Evolutionary conservation across 352 stramenopile genomes (phyloP).

Genomic region (Phytophthora sp.): DNA sequence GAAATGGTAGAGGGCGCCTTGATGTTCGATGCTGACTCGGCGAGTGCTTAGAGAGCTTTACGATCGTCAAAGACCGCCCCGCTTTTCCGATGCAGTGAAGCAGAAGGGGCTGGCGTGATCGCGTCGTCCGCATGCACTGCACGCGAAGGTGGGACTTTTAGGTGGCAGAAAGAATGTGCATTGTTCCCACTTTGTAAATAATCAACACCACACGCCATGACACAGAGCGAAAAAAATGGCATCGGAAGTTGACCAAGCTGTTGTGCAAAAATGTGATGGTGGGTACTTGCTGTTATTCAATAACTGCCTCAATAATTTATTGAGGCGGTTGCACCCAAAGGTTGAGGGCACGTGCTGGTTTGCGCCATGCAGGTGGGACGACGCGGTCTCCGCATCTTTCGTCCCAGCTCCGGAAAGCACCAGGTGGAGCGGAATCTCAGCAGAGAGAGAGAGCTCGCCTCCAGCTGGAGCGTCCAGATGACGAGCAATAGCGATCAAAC

Average conservation of each 20-base stretch:
- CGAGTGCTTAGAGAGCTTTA: conserved; percentile 22
- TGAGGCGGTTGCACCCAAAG: conserved; percentile 9
- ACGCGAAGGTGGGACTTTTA: conserved; percentile 27
- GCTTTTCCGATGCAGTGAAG: conserved; percentile 36
- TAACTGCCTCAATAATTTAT: no score
- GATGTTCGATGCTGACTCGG: background rate
- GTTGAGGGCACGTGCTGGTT: conserved; percentile 20
- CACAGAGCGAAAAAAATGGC: conserved; percentile 21
- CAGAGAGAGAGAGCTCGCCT: conserved; percentile 22
- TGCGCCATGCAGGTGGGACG: conserved; percentile 23
- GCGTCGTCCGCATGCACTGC: conserved; percentile 4
- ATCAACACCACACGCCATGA: conserved; percentile 29
- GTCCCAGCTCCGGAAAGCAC: conserved; percentile 20
- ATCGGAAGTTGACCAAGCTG: conserved; percentile 39
- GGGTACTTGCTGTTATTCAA: conserved; percentile 20
- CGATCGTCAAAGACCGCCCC: conserved; percentile 24
- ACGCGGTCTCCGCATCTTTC: conserved; percentile 32
- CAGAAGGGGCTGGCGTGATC: conserved; percentile 19
- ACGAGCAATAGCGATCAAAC: conserved; percentile 12
- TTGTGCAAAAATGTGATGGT: conserved; percentile 28
- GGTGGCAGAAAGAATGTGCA: conserved; percentile 34
- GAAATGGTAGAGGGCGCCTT: conserved; percentile 19
- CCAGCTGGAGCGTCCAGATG: conserved; percentile 26
- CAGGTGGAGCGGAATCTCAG: conserved; percentile 27
- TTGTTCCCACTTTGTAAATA: conserved; percentile 17